These are phyloP conservation scores for Aspergillus biplanus DNA, from an alignment of 495 filamentous ascomycete genomes.

Conservation along the genomic window DNA sequence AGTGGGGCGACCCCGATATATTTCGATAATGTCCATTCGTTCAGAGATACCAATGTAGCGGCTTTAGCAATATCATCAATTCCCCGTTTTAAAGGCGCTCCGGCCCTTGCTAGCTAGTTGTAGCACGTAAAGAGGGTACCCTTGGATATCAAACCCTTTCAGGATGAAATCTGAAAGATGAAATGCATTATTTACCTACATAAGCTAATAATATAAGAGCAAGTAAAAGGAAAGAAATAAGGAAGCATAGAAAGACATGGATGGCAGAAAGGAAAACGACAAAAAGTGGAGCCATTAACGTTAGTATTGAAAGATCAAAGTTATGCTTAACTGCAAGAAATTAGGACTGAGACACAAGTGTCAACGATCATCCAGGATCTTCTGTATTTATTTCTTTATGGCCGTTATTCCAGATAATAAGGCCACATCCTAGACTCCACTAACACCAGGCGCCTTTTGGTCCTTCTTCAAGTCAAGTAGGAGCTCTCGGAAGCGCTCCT, in stretches of 20 bases:
- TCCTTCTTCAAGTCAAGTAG: slow-evolving; percentile 89
- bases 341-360: not conserved
- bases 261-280: slow-evolving; percentile 26
- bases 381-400: not conserved
- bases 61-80: not conserved
- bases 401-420: slow-evolving; percentile 5
- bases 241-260: slow-evolving; percentile 29
- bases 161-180: not conserved
- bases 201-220: slow-evolving; percentile 29
- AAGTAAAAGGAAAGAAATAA: slow-evolving; percentile 16
- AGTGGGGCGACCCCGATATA: slow-evolving; percentile 49
- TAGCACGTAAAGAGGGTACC: too few species aligned
- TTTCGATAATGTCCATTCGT: slow-evolving; percentile 31
- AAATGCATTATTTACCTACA: slow-evolving; percentile 31
- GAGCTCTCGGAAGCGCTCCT: slow-evolving; percentile 93
- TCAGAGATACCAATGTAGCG: slow-evolving; percentile 26
- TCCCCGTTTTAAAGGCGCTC: not conserved
- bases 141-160: too few species aligned
- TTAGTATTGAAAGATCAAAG: slow-evolving; percentile 1
- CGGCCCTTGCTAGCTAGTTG: not conserved
- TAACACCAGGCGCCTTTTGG: slow-evolving; percentile 85
- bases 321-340: not conserved
- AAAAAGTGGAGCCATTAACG: slow-evolving; percentile 18
- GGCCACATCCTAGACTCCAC: slow-evolving; percentile 39
- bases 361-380: slow-evolving; percentile 12